Conservation (phyloP, 2,329 filamentous ascomycete genomes). For the Monosporascus sp. region DNA sequence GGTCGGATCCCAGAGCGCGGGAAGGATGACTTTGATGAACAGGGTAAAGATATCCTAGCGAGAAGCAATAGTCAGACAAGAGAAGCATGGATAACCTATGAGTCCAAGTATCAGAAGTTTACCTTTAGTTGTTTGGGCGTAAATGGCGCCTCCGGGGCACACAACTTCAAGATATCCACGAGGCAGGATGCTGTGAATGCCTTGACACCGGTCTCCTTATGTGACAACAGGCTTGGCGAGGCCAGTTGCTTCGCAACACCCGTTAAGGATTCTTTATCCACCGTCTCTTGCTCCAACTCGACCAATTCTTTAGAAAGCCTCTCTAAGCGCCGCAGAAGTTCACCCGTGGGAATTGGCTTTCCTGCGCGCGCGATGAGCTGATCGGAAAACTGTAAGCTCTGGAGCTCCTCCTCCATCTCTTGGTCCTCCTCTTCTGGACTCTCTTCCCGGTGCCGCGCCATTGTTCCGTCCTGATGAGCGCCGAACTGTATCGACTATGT, state of each 20-base stretch:
- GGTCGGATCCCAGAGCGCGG: constrained; percentile 77
- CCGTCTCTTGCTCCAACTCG: constrained; percentile 81
- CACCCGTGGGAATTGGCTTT: constrained; percentile 78
- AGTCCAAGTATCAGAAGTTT: constrained; percentile 19
- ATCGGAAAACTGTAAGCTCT: constrained; percentile 72
- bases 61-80: constrained; percentile 13
- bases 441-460: constrained; percentile 37
- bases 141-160: constrained; percentile 92
- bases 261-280: constrained; percentile 75
- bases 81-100: not conserved
- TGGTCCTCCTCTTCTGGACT: constrained; percentile 33
- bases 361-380: constrained; percentile 87
- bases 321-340: constrained; percentile 77
- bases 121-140: constrained; percentile 88
- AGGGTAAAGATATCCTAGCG: constrained; percentile 87
- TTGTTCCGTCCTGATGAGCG: constrained; percentile 15
- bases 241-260: constrained; percentile 82
- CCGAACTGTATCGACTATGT: not conserved
- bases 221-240: constrained; percentile 73
- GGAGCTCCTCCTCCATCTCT: constrained; percentile 34
- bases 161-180: constrained; percentile 88
- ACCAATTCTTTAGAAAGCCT: constrained; percentile 76
- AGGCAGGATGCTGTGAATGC: constrained; percentile 86
- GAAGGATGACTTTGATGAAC: constrained; percentile 78
- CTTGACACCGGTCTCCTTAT: constrained; percentile 91